Conservation (phyloP, 306 rosid species). For the Vigna radiata region DNA sequence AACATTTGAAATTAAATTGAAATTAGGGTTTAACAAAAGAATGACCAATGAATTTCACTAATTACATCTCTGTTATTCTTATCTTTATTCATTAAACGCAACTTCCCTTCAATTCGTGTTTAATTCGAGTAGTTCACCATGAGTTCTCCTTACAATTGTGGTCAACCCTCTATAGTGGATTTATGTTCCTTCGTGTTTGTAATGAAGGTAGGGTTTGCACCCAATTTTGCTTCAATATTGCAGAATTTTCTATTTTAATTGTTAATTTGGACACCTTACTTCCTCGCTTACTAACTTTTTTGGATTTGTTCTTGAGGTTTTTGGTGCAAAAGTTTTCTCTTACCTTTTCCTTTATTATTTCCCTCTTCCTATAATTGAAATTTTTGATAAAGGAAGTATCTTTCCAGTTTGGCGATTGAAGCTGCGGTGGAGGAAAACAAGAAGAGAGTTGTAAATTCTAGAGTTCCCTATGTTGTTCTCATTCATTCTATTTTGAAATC, state of each 20-base stretch:
- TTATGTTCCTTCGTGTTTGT: conserved; percentile 46
- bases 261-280: conserved; percentile 39
- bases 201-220: conserved; percentile 47
- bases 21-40: too few relatives aligned
- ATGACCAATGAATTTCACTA: too few relatives aligned
- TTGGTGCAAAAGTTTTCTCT: background rate
- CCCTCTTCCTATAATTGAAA: conserved; percentile 10
- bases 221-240: conserved; percentile 19
- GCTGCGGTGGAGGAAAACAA: conserved; percentile 68
- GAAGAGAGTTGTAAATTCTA: too few relatives aligned
- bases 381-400: conserved; percentile 39
- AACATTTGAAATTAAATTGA: too few relatives aligned
- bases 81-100: background rate
- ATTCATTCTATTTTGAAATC: too few relatives aligned
- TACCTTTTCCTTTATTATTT: background rate
- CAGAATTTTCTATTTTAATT: conserved; percentile 37
- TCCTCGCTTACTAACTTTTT: conserved; percentile 32
- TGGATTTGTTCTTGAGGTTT: conserved; percentile 38
- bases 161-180: conserved; percentile 42
- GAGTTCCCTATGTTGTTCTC: too few relatives aligned
- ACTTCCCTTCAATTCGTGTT: conserved; percentile 32
- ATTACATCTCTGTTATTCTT: too few relatives aligned
- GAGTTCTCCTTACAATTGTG: conserved; percentile 20
- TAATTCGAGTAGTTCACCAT: conserved; percentile 34
- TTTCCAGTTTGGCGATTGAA: conserved; percentile 34